Conservation (phyloP, 805 yeast species). For the Nakazawaea ishiwadae region DNA sequence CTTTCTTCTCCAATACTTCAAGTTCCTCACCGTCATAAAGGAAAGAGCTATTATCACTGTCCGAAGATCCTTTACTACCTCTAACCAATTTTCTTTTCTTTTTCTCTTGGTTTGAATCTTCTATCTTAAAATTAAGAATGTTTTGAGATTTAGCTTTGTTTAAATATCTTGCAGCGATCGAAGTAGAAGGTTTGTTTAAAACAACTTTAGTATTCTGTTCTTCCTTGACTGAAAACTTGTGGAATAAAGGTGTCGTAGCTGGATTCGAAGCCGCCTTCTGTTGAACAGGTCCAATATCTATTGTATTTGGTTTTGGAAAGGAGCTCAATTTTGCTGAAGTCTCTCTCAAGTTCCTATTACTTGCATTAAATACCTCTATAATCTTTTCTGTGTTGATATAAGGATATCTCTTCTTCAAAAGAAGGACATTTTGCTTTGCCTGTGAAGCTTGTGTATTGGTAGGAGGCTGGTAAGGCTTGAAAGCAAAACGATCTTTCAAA, state of each 20-base stretch:
- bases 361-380: constrained; percentile 24
- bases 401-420: constrained; percentile 29
- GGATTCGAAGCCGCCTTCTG: constrained; percentile 1
- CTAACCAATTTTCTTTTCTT: constrained; percentile 36
- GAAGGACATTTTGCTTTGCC: constrained; percentile 23
- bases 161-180: constrained; percentile 12
- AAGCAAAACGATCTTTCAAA: constrained; percentile 39
- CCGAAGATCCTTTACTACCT: constrained; percentile 18
- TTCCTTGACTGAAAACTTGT: constrained; percentile 10
- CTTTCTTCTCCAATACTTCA: constrained; percentile 17
- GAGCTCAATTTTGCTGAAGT: constrained; percentile 23
- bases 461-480: constrained; percentile 19
- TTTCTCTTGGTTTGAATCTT: background rate
- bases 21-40: constrained; percentile 17
- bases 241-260: background rate
- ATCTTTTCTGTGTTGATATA: constrained; percentile 24
- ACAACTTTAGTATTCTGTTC: constrained; percentile 9
- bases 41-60: background rate
- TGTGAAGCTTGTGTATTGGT: background rate
- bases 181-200: constrained; percentile 8
- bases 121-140: background rate
- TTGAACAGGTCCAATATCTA: constrained; percentile 9
- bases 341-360: constrained; percentile 26
- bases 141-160: background rate
- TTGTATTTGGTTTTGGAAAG: constrained; percentile 17